phyloP scores from a whole-genome alignment of 805 yeast species.

The Schwanniomyces sp. region DNA sequence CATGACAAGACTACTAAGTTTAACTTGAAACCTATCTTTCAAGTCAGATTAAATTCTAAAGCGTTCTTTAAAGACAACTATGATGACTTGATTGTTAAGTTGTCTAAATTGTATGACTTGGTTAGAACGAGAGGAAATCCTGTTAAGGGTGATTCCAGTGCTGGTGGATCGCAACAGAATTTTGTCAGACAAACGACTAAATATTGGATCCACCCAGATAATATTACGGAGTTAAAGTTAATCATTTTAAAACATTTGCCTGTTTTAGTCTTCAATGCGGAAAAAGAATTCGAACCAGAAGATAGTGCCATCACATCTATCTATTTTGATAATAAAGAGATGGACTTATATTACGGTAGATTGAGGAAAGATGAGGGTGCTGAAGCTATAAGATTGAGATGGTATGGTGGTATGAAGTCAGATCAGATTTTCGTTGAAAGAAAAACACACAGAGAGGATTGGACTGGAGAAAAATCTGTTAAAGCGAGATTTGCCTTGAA shows the following conservation, averaged over 20 bases:
- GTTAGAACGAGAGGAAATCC: conserved; percentile 97
- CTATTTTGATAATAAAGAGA: conserved; percentile 84
- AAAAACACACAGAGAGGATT: conserved; percentile 97
- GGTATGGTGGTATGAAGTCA: conserved; percentile 98
- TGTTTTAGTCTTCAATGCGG: conserved; percentile 92
- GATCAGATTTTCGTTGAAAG: conserved; percentile 94
- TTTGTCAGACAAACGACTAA: conserved; percentile 98
- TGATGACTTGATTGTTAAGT: conserved; percentile 83
- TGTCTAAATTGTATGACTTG: conserved; percentile 84
- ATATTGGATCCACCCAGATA: conserved; percentile 99
- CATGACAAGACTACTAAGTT: conserved; percentile 84
- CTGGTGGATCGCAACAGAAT: conserved; percentile 98
- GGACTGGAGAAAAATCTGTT: conserved; percentile 99
- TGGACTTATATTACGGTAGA: conserved; percentile 93
- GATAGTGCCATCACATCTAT: conserved; percentile 97
- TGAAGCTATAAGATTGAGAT: conserved; percentile 94
- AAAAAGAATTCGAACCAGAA: conserved; percentile 91
- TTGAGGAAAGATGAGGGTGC: conserved; percentile 97
- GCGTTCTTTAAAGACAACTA: conserved; percentile 96
- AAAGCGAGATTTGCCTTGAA: conserved; percentile 93
- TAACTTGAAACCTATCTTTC: conserved; percentile 86
- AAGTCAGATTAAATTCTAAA: conserved; percentile 86
- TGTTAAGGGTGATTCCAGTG: conserved; percentile 88
- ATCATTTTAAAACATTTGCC: conserved; percentile 93
- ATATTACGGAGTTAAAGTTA: conserved; percentile 92